A percentile compares a stretch with the other conserved stretches of the same genome.
These are phyloP conservation scores for Mycena alexandri DNA, from an alignment of 768 basidiomycete species.

Conservation along the genomic window DNA sequence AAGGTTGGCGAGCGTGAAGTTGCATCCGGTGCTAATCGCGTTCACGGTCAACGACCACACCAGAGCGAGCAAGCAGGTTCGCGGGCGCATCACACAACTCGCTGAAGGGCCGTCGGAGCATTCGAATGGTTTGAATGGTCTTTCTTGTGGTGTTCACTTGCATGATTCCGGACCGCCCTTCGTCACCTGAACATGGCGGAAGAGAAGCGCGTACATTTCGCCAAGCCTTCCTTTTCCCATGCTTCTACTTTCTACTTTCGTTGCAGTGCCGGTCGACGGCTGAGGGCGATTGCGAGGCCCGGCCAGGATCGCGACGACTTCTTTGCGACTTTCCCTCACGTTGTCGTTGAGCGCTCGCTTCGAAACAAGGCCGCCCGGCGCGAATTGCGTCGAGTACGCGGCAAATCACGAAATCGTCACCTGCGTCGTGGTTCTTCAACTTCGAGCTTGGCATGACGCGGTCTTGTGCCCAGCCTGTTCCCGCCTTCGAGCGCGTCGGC, in stretches of 20 bases:
- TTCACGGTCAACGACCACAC: not conserved
- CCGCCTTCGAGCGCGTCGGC: conserved; percentile 22
- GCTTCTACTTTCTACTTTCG: not conserved
- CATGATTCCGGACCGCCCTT: conserved; percentile 4
- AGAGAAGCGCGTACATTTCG: not conserved
- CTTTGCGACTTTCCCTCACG: not conserved
- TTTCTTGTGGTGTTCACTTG: not conserved
- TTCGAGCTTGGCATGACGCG: not conserved
- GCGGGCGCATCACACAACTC: conserved; percentile 8
- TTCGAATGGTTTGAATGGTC: too few relatives aligned
- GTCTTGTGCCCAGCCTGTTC: conserved; percentile 25
- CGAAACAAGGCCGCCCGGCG: not conserved
- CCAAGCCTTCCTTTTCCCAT: not conserved
- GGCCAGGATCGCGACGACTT: not conserved
- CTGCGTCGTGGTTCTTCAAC: not conserved
- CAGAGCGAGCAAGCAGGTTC: not conserved
- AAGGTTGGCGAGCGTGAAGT: conserved; percentile 36
- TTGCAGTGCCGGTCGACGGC: not conserved
- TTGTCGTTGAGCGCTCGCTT: not conserved
- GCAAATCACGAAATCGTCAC: conserved; percentile 21
- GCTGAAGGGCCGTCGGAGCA: not conserved
- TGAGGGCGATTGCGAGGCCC: not conserved
- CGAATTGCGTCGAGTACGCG: not conserved
- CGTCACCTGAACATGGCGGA: conserved; percentile 13
- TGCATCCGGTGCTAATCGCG: conserved; percentile 24